Evolutionary conservation across 495 filamentous ascomycete species (phyloP).

Genomic region (Neurospora sp.): DNA sequence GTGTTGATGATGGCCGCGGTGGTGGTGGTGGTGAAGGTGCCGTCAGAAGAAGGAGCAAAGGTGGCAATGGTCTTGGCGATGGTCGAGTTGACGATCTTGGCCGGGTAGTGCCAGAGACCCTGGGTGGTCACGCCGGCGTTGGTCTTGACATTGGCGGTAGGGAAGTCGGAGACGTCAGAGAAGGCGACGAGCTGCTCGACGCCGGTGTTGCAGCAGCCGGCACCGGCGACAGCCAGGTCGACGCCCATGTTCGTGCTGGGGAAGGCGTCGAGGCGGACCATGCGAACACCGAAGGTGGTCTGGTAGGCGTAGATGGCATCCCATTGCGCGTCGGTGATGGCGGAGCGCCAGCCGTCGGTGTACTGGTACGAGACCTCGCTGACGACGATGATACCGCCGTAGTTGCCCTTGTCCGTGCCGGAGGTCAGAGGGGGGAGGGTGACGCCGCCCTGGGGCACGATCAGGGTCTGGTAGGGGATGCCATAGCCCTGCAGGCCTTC

Average conservation of each 20-base stretch:
- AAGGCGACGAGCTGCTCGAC: conserved; percentile 44
- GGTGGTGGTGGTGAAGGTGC: conserved; percentile 11
- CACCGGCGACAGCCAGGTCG: conserved; percentile 11
- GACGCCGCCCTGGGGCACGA: conserved; percentile 43
- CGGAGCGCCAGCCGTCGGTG: conserved; percentile 38
- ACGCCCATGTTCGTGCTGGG: conserved; percentile 43
- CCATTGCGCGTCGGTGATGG: conserved; percentile 48
- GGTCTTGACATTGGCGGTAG: conserved; percentile 39
- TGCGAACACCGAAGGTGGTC: conserved; percentile 45
- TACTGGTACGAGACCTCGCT: conserved; percentile 49
- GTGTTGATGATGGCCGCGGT: conserved; percentile 54
- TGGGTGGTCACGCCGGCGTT: conserved; percentile 19
- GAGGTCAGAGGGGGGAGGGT: conserved; percentile 41
- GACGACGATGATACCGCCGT: conserved; percentile 46
- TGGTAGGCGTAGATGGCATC: conserved; percentile 47
- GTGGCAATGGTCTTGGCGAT: conserved; percentile 44
- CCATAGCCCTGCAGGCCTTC: conserved; percentile 51
- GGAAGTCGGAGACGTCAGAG: conserved; percentile 37
- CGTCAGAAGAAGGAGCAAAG: conserved; percentile 32
- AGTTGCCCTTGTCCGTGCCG: conserved; percentile 40
- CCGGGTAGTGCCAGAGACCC: conserved; percentile 49
- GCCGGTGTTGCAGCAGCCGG: conserved; percentile 30
- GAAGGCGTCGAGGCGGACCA: conserved; percentile 51
- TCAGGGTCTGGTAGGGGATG: conserved; percentile 45
- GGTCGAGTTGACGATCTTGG: conserved; percentile 41